phyloP scores from a whole-genome alignment of 805 yeast species.

The Monosporozyma unispora region DNA sequence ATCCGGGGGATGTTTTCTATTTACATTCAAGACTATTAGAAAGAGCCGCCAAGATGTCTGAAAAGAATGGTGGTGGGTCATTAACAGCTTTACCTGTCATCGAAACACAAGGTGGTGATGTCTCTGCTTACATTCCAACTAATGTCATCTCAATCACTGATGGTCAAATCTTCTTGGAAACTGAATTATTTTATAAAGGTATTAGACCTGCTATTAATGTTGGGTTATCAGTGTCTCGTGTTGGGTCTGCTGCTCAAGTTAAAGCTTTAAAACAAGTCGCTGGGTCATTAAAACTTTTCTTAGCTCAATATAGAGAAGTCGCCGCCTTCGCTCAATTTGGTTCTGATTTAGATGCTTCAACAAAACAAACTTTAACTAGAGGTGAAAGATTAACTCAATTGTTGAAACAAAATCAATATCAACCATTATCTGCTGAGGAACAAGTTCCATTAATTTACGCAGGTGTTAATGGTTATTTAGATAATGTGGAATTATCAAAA shows the following conservation, averaged over 20 bases:
- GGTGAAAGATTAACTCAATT: conserved; percentile 99
- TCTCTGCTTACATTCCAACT: conserved; percentile 95
- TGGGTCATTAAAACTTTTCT: conserved; percentile 98
- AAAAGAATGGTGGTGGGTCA: conserved; percentile 83
- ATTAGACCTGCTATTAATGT: conserved; percentile 99
- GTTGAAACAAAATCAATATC: conserved; percentile 94
- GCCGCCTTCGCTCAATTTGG: conserved; percentile 99
- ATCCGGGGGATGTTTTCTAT: conserved; percentile 96
- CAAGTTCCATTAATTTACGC: conserved; percentile 98
- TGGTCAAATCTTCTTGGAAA: conserved; percentile 98
- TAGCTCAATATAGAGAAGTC: conserved; percentile 99
- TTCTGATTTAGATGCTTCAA: conserved; percentile 99
- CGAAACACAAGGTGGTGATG: conserved; percentile 99
- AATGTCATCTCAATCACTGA: conserved; percentile 96
- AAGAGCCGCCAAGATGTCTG: conserved; percentile 97
- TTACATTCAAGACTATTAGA: conserved; percentile 90
- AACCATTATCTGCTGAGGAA: conserved; percentile 97
- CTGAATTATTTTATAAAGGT: conserved; percentile 99
- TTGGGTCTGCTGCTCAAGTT: conserved; percentile 99
- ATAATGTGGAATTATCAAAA: conserved; percentile 72
- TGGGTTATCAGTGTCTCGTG: conserved; percentile 99
- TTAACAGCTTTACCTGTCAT: conserved; percentile 93
- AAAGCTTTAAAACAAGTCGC: conserved; percentile 99
- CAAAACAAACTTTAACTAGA: conserved; percentile 97
- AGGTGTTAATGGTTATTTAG: conserved; percentile 99